Evolutionary conservation across 768 basidiomycete species (phyloP).

Genomic region (Tylopilus balloui): DNA sequence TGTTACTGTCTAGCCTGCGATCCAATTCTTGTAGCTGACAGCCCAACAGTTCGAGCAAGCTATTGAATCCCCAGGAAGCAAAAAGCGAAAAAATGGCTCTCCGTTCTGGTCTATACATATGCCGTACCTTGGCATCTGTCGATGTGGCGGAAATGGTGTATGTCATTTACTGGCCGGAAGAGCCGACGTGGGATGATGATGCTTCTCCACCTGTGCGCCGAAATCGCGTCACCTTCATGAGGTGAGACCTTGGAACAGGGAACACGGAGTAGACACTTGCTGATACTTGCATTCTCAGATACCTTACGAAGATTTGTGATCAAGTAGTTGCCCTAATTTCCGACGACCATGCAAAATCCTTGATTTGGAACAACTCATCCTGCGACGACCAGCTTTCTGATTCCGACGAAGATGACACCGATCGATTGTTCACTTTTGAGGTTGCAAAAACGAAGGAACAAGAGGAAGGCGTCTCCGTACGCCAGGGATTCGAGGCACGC

Average conservation of each 20-base stretch:
- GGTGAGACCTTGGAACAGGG: slow-evolving; percentile 31
- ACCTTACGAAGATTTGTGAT: slow-evolving; percentile 55
- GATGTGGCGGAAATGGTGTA: slow-evolving; percentile 30
- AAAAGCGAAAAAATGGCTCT: slow-evolving; percentile 25
- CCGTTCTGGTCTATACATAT: slow-evolving; percentile 49
- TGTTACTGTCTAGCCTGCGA: slow-evolving; percentile 13
- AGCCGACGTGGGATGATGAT: slow-evolving; percentile 52
- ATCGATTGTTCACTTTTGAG: slow-evolving; percentile 52
- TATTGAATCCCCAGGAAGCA: slow-evolving; percentile 4
- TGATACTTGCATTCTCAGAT: slow-evolving; percentile 32
- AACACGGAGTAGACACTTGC: not conserved
- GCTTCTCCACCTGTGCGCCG: slow-evolving; percentile 43
- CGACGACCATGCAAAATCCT: slow-evolving; percentile 38
- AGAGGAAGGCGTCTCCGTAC: slow-evolving; percentile 44
- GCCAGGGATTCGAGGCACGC: slow-evolving; percentile 45
- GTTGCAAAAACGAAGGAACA: slow-evolving; percentile 56
- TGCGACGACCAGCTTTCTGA: slow-evolving; percentile 23
- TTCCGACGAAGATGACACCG: slow-evolving; percentile 38
- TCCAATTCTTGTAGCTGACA: not conserved
- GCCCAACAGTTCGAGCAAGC: slow-evolving; percentile 9
- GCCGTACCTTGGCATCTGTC: slow-evolving; percentile 19
- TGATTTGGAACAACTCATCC: slow-evolving; percentile 41
- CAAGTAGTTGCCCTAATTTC: slow-evolving; percentile 50
- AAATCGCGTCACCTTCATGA: slow-evolving; percentile 58
- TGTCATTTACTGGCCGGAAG: slow-evolving; percentile 61